Evolutionary conservation across 2,329 filamentous ascomycete genomes (phyloP).

Genomic region (Grosmannia clavigera): DNA sequence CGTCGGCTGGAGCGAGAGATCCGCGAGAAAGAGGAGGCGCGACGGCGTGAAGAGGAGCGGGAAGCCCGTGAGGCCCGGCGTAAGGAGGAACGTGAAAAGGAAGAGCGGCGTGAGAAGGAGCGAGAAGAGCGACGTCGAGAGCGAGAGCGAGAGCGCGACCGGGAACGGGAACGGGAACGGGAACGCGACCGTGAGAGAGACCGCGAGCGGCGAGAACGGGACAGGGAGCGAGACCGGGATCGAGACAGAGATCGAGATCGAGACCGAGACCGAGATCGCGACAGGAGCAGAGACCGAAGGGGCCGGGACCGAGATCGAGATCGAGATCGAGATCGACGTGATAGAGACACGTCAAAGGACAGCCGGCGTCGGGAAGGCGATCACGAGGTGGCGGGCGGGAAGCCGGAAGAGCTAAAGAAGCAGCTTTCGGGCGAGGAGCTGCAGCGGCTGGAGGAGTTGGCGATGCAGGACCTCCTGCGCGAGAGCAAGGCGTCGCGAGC

Average conservation of each 20-base stretch:
- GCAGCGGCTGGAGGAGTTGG: constrained; percentile 44
- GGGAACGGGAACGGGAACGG: constrained; percentile 26
- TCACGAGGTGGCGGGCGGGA: constrained; percentile 18
- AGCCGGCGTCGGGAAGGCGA: neutral
- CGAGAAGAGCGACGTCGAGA: constrained; percentile 24
- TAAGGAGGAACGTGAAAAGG: constrained; percentile 24
- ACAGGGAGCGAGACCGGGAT: constrained; percentile 18
- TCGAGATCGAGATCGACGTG: constrained; percentile 5
- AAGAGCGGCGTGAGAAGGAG: constrained; percentile 28
- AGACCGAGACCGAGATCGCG: constrained; percentile 15
- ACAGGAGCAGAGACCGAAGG: constrained; percentile 14
- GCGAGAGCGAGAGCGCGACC: constrained; percentile 27
- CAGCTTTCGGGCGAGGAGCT: constrained; percentile 46
- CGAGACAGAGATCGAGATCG: constrained; percentile 5
- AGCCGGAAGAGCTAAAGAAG: constrained; percentile 36
- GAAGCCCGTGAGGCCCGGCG: constrained; percentile 20
- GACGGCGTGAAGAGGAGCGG: constrained; percentile 21
- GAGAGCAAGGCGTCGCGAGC: constrained; percentile 38
- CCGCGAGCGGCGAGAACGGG: constrained; percentile 14
- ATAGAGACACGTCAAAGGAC: constrained; percentile 14
- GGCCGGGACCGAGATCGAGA: constrained; percentile 14
- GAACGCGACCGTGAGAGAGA: constrained; percentile 19
- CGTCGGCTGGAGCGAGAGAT: constrained; percentile 44
- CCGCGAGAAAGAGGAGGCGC: constrained; percentile 31
- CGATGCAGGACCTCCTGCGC: constrained; percentile 44